These are phyloP conservation scores for Tolypocladium endophyticum DNA, from an alignment of 2,329 filamentous ascomycete species.

Conservation along the genomic window DNA sequence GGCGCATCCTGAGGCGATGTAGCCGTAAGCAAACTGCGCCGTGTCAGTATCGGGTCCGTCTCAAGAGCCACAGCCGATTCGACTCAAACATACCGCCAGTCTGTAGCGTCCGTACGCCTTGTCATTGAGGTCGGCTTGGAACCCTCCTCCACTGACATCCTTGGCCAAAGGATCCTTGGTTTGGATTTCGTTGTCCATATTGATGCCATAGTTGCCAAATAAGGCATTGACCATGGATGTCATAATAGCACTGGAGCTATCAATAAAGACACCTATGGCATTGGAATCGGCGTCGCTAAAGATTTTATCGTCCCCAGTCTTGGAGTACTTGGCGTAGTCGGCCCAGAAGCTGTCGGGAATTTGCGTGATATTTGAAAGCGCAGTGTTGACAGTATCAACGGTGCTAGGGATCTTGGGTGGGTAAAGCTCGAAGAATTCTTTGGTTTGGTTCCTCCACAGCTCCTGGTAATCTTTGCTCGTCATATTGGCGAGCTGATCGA, in stretches of 20 bases:
- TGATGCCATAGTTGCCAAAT: constrained; percentile 19
- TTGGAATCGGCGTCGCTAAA: not conserved
- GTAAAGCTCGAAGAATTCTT: constrained; percentile 15
- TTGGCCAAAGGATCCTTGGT: constrained; percentile 5
- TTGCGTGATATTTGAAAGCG: constrained; percentile 15
- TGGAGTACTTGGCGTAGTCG: constrained; percentile 1
- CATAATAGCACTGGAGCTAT: constrained; percentile 4
- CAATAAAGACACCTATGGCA: not conserved
- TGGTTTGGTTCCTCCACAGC: constrained; percentile 9
- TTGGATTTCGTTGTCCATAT: constrained; percentile 13
- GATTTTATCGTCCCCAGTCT: constrained; percentile 4
- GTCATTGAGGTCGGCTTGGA: constrained; percentile 12
- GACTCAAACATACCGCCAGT: constrained; percentile 15
- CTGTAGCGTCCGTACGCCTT: constrained; percentile 15
- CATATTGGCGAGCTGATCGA: constrained; percentile 4
- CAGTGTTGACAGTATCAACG: constrained; percentile 8
- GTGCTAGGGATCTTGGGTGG: constrained; percentile 13
- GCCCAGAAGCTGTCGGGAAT: constrained; percentile 19
- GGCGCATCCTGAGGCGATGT: constrained; percentile 19
- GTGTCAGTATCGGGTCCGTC: not conserved
- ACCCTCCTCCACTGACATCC: constrained; percentile 3
- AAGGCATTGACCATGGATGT: constrained; percentile 17
- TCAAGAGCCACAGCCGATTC: no score
- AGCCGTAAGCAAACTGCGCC: constrained; percentile 23
- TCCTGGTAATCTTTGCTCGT: constrained; percentile 10